Evolutionary conservation across 2,329 filamentous ascomycete species (phyloP), one percentile per base, ranked within the genome.

Genomic region (Parastagonospora nodorum): DNA sequence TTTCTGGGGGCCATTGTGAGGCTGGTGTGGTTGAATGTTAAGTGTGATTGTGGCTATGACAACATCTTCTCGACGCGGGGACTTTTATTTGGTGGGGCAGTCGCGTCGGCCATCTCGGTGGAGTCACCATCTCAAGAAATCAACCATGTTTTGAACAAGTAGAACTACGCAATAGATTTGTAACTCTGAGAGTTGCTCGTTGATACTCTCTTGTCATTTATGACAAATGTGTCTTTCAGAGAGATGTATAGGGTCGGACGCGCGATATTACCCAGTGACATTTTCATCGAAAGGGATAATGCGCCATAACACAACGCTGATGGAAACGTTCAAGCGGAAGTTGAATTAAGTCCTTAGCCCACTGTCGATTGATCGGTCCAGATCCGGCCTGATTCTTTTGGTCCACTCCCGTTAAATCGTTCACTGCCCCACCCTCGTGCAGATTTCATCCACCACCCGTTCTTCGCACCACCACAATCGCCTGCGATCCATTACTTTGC

Each of bases 1-100:
- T 53, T 63, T 42, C 41, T 62, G 15, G 60, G 39, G 35, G 64
- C 50, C 69, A 73, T 72, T 58, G 40, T 36, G 48, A 11, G 35
- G 24, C 24, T 9, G 24, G 14, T 10, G 37, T 42, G n/a, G 2
- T 35, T 24, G 11, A 32, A 32, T 24, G 9, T 30, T 43, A 14
- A 12, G 28, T 19, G 10, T 16, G 11, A 10, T 30, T 5, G 16
- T n/a, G 37, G 44, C 31, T 35, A 48, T 42, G 38, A 42, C 40
- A 35, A 24, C 38, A 38, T 42, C n/a, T 38, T 35, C 32, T 15
- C 37, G 35, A 50, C 32, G 43, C 41, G 66, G 63, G 62, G 57
- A 61, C 59, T 66, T 69, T 69, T 65, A 42, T 61, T 53, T 47
- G 51, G 61, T 45, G 60, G 64, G 61, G 62, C 60, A 46, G 15